Evolutionary conservation across 768 basidiomycete species (phyloP).

Genomic region (Amanita brunnescens): DNA sequence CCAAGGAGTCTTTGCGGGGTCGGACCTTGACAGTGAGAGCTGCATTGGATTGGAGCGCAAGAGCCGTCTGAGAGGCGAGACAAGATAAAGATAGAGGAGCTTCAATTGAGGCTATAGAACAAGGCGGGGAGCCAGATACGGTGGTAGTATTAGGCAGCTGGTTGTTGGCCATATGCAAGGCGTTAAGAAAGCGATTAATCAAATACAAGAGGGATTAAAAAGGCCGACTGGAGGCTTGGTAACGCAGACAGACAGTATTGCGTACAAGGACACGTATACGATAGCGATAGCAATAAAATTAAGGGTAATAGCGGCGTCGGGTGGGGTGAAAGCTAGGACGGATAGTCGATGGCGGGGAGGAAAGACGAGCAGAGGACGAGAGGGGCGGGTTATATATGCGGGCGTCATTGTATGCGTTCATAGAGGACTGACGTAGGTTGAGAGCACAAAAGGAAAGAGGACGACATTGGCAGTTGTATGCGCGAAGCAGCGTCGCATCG

Average conservation of each 20-base stretch:
- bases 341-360: slow-evolving; percentile 4
- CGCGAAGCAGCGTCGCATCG: neutral
- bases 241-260: slow-evolving; percentile 6
- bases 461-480: slow-evolving; percentile 5
- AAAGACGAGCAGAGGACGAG: neutral
- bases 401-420: slow-evolving; percentile 6
- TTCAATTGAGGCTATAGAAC: neutral
- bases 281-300: slow-evolving; percentile 9
- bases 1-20: too few relatives aligned
- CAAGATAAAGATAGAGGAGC: slow-evolving; percentile 4
- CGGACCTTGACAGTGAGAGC: neutral
- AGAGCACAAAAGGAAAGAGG: slow-evolving; percentile 3
- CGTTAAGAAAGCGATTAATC: neutral
- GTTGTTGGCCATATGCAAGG: slow-evolving; percentile 6
- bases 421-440: slow-evolving; percentile 6
- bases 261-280: slow-evolving; percentile 9
- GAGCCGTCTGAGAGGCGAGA: slow-evolving; percentile 2
- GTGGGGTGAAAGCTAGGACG: slow-evolving; percentile 3
- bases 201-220: neutral
- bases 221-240: neutral
- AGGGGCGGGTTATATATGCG: slow-evolving; percentile 5
- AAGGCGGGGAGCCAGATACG: neutral
- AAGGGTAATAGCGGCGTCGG: slow-evolving; percentile 7
- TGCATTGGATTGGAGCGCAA: slow-evolving; percentile 6
- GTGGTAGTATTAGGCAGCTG: neutral